Evolutionary conservation across 129 eudicot genomes (phyloP).

Genomic region (Centrapalus pauciflorus): DNA sequence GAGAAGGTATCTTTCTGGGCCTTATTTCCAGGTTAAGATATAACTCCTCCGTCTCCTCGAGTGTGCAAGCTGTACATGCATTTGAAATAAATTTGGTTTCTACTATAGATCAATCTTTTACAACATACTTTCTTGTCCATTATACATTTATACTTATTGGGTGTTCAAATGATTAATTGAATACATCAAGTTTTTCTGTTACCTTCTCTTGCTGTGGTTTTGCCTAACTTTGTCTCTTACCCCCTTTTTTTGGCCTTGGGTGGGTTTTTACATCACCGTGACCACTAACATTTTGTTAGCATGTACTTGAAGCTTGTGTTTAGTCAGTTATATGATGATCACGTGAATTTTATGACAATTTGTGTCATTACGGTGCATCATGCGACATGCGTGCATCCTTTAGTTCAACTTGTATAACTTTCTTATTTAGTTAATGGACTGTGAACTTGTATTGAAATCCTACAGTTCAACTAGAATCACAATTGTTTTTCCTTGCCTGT

Average conservation of each 20-base stretch:
- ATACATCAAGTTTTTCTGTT: not conserved
- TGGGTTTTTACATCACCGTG: not conserved
- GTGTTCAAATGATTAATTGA: not conserved
- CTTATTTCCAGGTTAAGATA: constrained; percentile 9
- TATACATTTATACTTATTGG: not conserved
- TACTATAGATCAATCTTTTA: not conserved
- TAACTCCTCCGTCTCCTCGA: too few relatives aligned
- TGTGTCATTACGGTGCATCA: not conserved
- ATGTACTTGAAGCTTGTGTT: constrained; percentile 4
- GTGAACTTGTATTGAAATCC: not conserved
- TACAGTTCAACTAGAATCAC: not conserved
- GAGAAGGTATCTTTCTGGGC: constrained; percentile 60
- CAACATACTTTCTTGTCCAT: not conserved
- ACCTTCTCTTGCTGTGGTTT: not conserved
- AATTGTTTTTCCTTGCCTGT: not conserved
- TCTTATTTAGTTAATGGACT: not conserved
- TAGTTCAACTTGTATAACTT: not conserved
- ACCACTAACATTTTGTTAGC: not conserved
- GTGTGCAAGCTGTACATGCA: constrained; percentile 2
- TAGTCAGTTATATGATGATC: constrained; percentile 3
- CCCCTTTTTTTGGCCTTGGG: not conserved
- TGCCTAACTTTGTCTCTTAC: not conserved
- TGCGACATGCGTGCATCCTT: not conserved
- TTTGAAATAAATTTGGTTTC: not conserved
- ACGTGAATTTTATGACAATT: not conserved